Percentiles rank a stretch among this genome's conserved stretches.
Conservation (phyloP, 768 basidiomycete species). For the Hericium rajendrae region DNA sequence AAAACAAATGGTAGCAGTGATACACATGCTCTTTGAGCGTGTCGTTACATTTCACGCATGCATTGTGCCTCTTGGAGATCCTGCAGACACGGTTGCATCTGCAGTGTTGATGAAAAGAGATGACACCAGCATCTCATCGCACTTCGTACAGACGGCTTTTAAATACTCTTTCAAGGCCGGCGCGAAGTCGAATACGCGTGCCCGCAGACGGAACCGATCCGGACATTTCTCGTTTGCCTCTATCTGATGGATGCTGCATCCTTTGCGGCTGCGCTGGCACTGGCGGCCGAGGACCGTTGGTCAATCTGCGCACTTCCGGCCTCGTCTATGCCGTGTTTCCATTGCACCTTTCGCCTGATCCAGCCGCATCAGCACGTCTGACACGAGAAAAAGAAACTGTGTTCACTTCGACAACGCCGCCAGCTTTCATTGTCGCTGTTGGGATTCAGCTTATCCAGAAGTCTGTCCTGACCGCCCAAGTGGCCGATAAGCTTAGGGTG, state of each 20-base stretch:
- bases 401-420: constrained; percentile 4
- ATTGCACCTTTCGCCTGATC: constrained; percentile 4
- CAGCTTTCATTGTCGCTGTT: constrained; percentile 6
- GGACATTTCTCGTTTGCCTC: background rate
- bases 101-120: background rate
- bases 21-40: constrained; percentile 1
- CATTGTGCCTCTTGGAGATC: background rate
- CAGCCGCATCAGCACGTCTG: background rate
- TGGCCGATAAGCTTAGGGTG: constrained; percentile 4
- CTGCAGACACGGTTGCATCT: constrained; percentile 1
- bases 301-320: background rate
- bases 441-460: constrained; percentile 7
- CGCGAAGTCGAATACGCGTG: constrained; percentile 8
- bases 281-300: background rate
- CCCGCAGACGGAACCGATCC: constrained; percentile 8
- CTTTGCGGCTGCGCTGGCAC: background rate
- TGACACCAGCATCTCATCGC: constrained; percentile 4
- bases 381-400: background rate
- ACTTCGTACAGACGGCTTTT: constrained; percentile 4
- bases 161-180: constrained; percentile 9
- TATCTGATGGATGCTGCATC: constrained; percentile 3
- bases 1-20: constrained; percentile 5
- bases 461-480: constrained; percentile 12
- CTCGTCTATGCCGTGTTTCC: background rate
- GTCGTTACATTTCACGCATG: constrained; percentile 1